Percentiles rank a stretch among this genome's conserved stretches.
These are phyloP conservation scores for Mycosphaerella sp. DNA, from an alignment of 2,329 filamentous ascomycete genomes.

Conservation along the genomic window DNA sequence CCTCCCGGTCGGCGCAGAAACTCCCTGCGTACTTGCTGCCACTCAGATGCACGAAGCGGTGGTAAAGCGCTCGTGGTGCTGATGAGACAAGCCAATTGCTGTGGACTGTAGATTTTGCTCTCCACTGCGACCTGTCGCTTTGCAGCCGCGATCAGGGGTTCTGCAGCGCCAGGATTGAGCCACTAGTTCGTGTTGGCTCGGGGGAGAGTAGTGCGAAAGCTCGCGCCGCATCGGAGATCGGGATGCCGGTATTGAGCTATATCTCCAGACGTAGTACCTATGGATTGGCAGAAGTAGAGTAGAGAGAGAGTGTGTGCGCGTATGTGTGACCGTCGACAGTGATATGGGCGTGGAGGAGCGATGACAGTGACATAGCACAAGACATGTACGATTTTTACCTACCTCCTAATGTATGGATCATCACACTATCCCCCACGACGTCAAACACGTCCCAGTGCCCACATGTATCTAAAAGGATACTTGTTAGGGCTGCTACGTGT, in stretches of 20 bases:
- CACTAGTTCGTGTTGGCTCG: neutral
- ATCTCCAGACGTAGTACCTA: neutral
- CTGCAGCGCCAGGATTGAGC: neutral
- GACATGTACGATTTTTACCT: neutral
- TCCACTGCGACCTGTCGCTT: no score
- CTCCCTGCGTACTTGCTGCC: neutral
- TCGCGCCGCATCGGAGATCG: neutral
- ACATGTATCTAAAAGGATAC: neutral
- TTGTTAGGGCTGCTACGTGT: no score
- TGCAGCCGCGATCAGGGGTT: neutral
- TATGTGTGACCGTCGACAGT: neutral
- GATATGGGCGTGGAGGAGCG: no score
- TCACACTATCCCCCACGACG: neutral
- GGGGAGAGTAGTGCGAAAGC: neutral
- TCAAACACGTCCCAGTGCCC: neutral
- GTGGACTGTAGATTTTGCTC: neutral
- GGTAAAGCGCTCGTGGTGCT: neutral
- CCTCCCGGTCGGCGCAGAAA: neutral
- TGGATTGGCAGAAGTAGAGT: neutral
- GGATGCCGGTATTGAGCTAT: neutral
- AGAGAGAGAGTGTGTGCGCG: neutral
- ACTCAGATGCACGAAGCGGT: neutral
- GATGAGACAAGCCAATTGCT: neutral
- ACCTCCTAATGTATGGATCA: no score
- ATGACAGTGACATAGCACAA: no score